phyloP scores from a whole-genome alignment of 768 basidiomycete genomes.

The Lyophyllum shimeji region DNA sequence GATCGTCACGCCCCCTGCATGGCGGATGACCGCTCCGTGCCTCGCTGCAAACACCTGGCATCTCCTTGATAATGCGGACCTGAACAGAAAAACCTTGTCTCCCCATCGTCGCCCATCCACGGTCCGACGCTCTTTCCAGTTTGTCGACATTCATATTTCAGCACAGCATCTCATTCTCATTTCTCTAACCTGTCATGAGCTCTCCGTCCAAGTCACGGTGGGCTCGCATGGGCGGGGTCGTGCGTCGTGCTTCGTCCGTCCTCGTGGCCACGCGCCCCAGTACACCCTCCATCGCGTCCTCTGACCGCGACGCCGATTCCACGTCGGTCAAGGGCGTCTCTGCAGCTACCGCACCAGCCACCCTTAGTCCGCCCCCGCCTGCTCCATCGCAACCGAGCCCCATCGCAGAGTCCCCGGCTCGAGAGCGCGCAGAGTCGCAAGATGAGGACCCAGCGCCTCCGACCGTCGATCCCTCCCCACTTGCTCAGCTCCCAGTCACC shows the following conservation, averaged over 20 bases:
- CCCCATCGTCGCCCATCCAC: neutral
- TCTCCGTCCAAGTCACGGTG: constrained; percentile 47
- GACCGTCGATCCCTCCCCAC: constrained; percentile 40
- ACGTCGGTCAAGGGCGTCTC: constrained; percentile 25
- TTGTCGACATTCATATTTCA: constrained; percentile 4
- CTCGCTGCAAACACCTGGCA: constrained; percentile 48
- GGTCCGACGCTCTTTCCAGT: constrained; percentile 13
- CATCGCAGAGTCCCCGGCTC: constrained; percentile 67
- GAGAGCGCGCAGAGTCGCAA: constrained; percentile 46
- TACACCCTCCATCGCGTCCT: constrained; percentile 27
- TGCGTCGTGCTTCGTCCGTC: constrained; percentile 61
- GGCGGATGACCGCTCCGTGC: constrained; percentile 21
- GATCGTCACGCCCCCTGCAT: neutral
- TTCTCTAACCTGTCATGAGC: constrained; percentile 21
- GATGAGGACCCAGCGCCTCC: constrained; percentile 22
- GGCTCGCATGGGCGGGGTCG: constrained; percentile 56
- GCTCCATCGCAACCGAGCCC: constrained; percentile 47
- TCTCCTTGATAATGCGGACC: constrained; percentile 34
- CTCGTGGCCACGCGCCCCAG: constrained; percentile 38
- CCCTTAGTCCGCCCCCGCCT: constrained; percentile 23
- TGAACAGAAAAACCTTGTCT: constrained; percentile 15
- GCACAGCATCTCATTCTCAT: constrained; percentile 11
- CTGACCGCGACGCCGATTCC: constrained; percentile 25
- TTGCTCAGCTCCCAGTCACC: constrained; percentile 30
- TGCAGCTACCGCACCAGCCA: constrained; percentile 3